Percentiles rank a stretch among this genome's conserved stretches.
phyloP scores from a whole-genome alignment of 768 basidiomycete species.

The Saitozyma podzolica region DNA sequence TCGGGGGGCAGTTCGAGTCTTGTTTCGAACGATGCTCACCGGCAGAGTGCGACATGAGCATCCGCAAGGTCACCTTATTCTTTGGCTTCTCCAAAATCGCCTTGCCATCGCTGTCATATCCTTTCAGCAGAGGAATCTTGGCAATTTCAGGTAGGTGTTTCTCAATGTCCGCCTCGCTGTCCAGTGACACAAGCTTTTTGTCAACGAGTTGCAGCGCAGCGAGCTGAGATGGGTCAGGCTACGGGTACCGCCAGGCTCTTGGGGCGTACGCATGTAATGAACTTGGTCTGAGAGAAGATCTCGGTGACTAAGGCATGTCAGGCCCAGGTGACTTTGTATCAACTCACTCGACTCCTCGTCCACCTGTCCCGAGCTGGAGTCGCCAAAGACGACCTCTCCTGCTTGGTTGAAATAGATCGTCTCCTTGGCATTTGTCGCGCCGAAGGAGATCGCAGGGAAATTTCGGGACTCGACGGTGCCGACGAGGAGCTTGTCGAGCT shows the following conservation, averaged over 20 bases:
- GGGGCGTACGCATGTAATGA: conserved; percentile 25
- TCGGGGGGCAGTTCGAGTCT: not conserved
- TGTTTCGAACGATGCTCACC: conserved; percentile 22
- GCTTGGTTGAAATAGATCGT: conserved; percentile 33
- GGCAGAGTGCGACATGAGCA: conserved; percentile 46
- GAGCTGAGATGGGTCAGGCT: conserved; percentile 14
- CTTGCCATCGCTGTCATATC: conserved; percentile 28
- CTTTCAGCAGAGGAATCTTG: conserved; percentile 27
- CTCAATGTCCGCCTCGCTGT: conserved; percentile 28
- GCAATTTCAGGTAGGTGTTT: conserved; percentile 35
- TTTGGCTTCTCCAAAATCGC: conserved; percentile 23
- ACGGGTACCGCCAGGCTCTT: conserved; percentile 7
- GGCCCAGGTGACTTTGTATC: not conserved
- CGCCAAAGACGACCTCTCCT: conserved; percentile 25
- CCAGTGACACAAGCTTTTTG: conserved; percentile 30
- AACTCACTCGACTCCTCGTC: conserved; percentile 24
- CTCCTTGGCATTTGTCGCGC: conserved; percentile 34
- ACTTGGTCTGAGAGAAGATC: conserved; percentile 47
- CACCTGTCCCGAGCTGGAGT: conserved; percentile 13
- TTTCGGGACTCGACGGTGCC: conserved; percentile 14
- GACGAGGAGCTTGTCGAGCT: conserved; percentile 24
- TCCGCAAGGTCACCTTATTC: conserved; percentile 36
- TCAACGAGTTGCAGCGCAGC: conserved; percentile 47
- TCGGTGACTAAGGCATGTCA: conserved; percentile 25
- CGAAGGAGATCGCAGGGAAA: conserved; percentile 29